Conservation (phyloP, 768 basidiomycete genomes). For the Chlorophyllum brunneum region DNA sequence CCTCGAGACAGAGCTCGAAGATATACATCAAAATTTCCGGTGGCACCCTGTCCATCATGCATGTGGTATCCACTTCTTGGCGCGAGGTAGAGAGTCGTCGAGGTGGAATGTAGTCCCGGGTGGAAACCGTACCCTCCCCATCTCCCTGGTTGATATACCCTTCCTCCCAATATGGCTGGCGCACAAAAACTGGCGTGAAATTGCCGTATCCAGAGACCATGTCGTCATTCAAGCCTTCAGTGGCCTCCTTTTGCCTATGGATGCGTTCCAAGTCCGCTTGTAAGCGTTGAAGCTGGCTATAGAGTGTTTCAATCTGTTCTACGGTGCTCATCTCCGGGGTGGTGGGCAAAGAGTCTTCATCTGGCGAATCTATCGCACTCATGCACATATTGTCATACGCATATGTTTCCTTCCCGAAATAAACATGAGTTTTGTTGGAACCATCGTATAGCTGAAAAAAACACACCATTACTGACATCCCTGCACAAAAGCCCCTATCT, state of each 20-base stretch:
- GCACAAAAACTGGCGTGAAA: not conserved
- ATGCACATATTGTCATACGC: not conserved
- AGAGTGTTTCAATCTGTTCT: conserved; percentile 1
- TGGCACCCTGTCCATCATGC: not conserved
- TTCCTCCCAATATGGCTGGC: not conserved
- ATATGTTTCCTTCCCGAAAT: not conserved
- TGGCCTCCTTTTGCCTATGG: not conserved
- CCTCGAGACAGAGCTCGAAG: conserved; percentile 7
- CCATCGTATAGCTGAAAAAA: not conserved
- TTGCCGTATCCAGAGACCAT: no score
- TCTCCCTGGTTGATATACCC: not conserved
- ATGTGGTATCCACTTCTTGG: not conserved
- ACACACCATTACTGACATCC: not conserved
- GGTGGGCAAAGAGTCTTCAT: conserved; percentile 2
- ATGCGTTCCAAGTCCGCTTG: not conserved
- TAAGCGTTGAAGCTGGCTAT: not conserved
- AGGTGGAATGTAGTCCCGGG: not conserved
- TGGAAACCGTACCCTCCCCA: not conserved
- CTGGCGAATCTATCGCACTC: not conserved
- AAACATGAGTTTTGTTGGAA: not conserved
- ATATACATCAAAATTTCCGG: conserved; percentile 8
- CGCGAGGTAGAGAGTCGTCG: not conserved
- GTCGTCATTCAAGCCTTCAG: not conserved
- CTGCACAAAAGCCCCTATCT: no score
- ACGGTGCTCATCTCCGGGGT: not conserved